phyloP scores from a whole-genome alignment of 306 rosid genomes.

The Sphenostylis stenocarpa region DNA sequence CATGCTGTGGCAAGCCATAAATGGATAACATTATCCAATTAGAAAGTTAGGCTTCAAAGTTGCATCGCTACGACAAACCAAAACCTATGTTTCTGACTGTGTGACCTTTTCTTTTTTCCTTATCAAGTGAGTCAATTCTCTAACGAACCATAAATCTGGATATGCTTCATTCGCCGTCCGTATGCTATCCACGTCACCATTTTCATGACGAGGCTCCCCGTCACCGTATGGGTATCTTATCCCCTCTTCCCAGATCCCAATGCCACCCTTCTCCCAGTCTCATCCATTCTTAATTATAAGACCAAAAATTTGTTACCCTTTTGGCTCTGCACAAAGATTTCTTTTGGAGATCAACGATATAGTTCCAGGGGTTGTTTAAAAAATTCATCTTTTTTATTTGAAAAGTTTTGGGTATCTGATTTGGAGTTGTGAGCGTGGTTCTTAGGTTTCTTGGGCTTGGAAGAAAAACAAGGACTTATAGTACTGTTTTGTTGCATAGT shows the following conservation, averaged over 20 bases:
- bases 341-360: neutral
- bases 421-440: slow-evolving; percentile 17
- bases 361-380: slow-evolving; percentile 23
- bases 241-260: slow-evolving; percentile 39
- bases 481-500: neutral
- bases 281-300: neutral
- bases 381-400: neutral
- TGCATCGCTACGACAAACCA: neutral
- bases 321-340: neutral
- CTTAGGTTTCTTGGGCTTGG: slow-evolving; percentile 20
- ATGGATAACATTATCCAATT: neutral
- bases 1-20: neutral
- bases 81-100: neutral
- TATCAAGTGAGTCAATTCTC: neutral
- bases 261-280: neutral
- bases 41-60: neutral
- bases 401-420: neutral
- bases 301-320: neutral
- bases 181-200: neutral
- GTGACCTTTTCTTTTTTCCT: neutral
- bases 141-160: neutral
- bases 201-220: slow-evolving; percentile 22
- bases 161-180: neutral
- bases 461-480: neutral
- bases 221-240: slow-evolving; percentile 40